Conservation (phyloP, 2,329 filamentous ascomycete species). For the Didymosphaeria variabile region DNA sequence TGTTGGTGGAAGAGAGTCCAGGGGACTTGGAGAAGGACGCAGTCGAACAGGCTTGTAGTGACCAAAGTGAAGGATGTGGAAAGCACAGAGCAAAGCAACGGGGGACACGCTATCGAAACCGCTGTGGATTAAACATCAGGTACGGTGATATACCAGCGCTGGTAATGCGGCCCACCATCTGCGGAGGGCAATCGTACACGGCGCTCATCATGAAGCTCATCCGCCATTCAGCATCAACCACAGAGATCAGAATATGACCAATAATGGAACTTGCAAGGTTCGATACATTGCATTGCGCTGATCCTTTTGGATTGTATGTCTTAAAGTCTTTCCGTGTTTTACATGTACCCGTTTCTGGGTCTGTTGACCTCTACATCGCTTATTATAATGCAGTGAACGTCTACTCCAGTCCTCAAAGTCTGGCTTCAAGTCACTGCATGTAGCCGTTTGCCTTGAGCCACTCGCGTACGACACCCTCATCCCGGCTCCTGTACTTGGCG, state of each 20-base stretch:
- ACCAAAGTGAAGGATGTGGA: neutral
- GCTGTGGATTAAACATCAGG: neutral
- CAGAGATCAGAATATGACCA: neutral
- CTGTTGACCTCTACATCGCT: neutral
- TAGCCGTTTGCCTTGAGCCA: constrained; percentile 77
- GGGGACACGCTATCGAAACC: neutral
- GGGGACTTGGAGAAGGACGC: neutral
- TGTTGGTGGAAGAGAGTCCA: neutral
- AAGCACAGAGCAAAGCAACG: neutral
- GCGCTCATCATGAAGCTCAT: too few relatives aligned
- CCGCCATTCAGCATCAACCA: too few relatives aligned
- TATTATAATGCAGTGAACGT: neutral
- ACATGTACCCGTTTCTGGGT: neutral
- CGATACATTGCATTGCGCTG: neutral
- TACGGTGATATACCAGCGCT: neutral
- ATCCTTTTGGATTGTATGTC: neutral
- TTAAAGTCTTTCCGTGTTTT: neutral
- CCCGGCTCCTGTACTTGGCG: constrained; percentile 82
- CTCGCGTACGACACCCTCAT: constrained; percentile 75
- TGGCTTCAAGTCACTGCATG: constrained; percentile 37
- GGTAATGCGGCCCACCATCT: too few relatives aligned
- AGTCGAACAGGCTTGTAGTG: neutral
- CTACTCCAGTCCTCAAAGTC: constrained; percentile 15
- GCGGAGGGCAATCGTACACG: too few relatives aligned
- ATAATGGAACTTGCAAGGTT: neutral